Base-by-base conservation (phyloP, 31 red algal species). In the Endocladia muricata region DNA sequence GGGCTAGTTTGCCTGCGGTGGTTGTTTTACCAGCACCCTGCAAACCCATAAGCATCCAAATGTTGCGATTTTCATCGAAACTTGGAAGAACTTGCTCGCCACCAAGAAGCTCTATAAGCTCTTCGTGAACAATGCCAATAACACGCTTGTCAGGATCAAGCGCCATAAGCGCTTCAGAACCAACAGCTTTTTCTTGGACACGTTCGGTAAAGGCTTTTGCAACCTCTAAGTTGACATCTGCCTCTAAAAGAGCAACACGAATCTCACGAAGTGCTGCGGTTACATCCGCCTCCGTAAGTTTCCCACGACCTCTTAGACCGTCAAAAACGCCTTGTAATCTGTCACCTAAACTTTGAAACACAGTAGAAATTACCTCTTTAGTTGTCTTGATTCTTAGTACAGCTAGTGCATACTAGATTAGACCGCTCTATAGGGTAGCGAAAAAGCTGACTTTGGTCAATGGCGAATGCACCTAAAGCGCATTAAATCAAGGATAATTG, bases 1-100 rank as follows among this genome's bases (percentile, higher is more conserved):
- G 41, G 40, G 88, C 88, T 38, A 92, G 77, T 47, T 92, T 92
- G n/a, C 55, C 88, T 19, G 76, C 26, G 11, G 42, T 39, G 17
- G 88, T 92, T 3, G 88, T 92, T 82, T 92, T 92, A 32, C 88
- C 88, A 33, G 88, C 43, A 17, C 88, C 88, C 64, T 92, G 88
- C 41, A 92, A 47, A 5, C 88, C 88, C 4, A 59, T 56, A 21
- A 92, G 58, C 38, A 92, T 37, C 2, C 78, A 34, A 36, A 73
- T 67, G 41, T 44, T 69, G 17, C 52, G 72, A 44, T 34, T 5
- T 31, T 58, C 21, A 32, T 57, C 1, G 31, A 37, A 37, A 66
- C 35, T 32, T 17, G 28, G n/a, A 32, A 35, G 15, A 21, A 48
- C 77, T 52, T 29, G 34, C 51, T 34, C 36, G 37, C 54, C 54